Evolutionary conservation across 495 filamentous ascomycete genomes (phyloP), one percentile per base, ranked within the genome.

Genomic region (Diplogelasinospora grovesii): DNA sequence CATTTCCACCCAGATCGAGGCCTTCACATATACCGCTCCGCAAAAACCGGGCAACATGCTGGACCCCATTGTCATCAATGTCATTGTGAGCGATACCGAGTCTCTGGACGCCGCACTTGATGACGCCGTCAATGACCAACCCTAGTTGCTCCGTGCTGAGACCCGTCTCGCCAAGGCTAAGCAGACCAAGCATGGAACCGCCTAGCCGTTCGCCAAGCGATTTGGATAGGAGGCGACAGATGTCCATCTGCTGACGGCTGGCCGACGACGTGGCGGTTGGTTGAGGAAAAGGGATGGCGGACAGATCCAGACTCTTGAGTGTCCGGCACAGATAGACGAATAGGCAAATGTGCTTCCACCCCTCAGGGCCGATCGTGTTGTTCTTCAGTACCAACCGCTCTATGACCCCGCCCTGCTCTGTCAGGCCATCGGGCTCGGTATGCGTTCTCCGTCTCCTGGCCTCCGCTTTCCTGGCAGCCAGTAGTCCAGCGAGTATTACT

Each of bases 1-100:
- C 77, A 52, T 95, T 97, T n/a, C 87, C 87, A 24, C 89, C 89
- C n/a, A 98, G 62, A 59, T 97, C 92, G 5, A 98, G 66, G 1
- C 87, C 92, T 57, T 94, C 85, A 47, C 90, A 98, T 28, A 78
- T 69, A 0, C 82, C 82, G 28, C 71, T 73, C 34, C 75, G 71
- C 25, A 96, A 56, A 60, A 86, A 95, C 36, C 74, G 73, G 22
- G 82, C 71, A 26, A 95, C 72, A 57, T 92, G 82, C 38, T 79
- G 73, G 36, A 93, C 61, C 3, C 86, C 85, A 39, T 83, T 79
- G 8, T 73, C 68, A 14, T 79, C 81, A 15, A 98, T 69, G 23
- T 74, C 62, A 40, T 95, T 96, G 43, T 83, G 82, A 8, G 87
- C 92, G 22, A 95, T 70, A 0, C 88, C 82, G 1, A 98, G 69